phyloP scores from a whole-genome alignment of 176 grass and related monocot species.

The Oryza australiensis region DNA sequence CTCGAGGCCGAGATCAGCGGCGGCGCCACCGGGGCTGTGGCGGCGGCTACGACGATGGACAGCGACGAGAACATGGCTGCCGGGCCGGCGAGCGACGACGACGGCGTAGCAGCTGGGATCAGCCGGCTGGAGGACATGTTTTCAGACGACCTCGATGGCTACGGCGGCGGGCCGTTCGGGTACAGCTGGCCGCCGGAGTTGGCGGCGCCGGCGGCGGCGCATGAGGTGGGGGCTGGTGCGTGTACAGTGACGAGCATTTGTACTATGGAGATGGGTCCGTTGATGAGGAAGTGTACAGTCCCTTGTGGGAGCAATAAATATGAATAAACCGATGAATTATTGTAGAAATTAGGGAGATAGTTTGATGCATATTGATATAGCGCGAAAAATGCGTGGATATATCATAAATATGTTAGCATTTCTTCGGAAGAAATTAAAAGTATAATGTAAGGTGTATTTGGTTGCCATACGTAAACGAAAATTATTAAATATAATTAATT shows the following conservation, averaged over 20 bases:
- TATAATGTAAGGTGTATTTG: too few species aligned
- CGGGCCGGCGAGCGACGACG: background rate
- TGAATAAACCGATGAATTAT: background rate
- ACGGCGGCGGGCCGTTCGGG: background rate
- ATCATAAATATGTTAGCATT: background rate
- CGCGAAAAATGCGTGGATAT: background rate
- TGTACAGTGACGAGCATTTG: conserved; percentile 23
- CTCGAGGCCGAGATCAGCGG: conserved; percentile 56
- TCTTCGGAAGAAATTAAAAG: background rate
- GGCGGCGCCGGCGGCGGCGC: conserved; percentile 9
- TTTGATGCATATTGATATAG: background rate
- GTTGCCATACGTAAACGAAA: too few species aligned
- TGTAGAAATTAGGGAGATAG: background rate
- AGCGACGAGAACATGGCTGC: background rate
- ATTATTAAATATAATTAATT: too few species aligned
- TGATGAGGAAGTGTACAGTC: conserved; percentile 51
- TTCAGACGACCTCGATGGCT: conserved; percentile 25
- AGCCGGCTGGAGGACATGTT: conserved; percentile 23
- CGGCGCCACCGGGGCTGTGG: too few species aligned
- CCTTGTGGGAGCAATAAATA: conserved; percentile 51
- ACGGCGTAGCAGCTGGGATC: background rate
- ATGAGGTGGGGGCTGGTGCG: conserved; percentile 34
- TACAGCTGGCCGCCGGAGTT: conserved; percentile 32
- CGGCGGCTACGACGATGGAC: background rate
- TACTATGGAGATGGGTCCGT: conserved; percentile 7